phyloP scores from a whole-genome alignment of 306 rosid species.

The Glycine tomentella region DNA sequence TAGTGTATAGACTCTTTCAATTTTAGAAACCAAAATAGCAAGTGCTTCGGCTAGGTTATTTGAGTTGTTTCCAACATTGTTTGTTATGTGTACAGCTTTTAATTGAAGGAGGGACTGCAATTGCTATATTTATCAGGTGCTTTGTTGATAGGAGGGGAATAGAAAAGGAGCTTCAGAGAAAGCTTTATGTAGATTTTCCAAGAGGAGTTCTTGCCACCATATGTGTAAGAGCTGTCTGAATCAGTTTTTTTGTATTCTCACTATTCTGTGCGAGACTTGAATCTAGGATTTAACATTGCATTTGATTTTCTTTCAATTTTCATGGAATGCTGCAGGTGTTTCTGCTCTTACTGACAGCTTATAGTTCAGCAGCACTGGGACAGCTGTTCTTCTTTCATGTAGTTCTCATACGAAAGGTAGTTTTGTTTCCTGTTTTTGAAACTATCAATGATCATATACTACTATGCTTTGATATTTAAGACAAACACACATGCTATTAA shows the following conservation, averaged over 20 bases:
- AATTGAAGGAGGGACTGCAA: slow-evolving; percentile 84
- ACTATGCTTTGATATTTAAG: slow-evolving; percentile 25
- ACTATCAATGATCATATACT: neutral
- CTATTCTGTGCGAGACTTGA: neutral
- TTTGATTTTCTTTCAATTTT: slow-evolving; percentile 32
- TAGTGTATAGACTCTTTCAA: slow-evolving; percentile 31
- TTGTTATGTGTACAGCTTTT: slow-evolving; percentile 59
- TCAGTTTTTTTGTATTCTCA: neutral
- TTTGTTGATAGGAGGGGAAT: slow-evolving; percentile 75
- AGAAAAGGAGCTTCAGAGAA: slow-evolving; percentile 71
- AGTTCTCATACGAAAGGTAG: slow-evolving; percentile 89
- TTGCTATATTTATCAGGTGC: slow-evolving; percentile 86
- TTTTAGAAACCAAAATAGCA: slow-evolving; percentile 5
- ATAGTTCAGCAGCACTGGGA: slow-evolving; percentile 91
- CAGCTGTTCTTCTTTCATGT: slow-evolving; percentile 95
- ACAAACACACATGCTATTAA: neutral
- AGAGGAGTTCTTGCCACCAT: slow-evolving; percentile 82
- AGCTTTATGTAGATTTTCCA: slow-evolving; percentile 70
- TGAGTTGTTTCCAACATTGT: slow-evolving; percentile 36
- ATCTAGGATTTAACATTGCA: slow-evolving; percentile 30
- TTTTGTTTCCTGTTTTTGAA: slow-evolving; percentile 20
- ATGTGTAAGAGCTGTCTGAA: slow-evolving; percentile 58
- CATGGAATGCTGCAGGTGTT: slow-evolving; percentile 64
- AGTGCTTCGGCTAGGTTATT: slow-evolving; percentile 29
- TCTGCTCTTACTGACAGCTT: slow-evolving; percentile 72